These are phyloP conservation scores for Blastobotrys capitulatus DNA, from an alignment of 1,139 yeast genomes.

Conservation along the genomic window DNA sequence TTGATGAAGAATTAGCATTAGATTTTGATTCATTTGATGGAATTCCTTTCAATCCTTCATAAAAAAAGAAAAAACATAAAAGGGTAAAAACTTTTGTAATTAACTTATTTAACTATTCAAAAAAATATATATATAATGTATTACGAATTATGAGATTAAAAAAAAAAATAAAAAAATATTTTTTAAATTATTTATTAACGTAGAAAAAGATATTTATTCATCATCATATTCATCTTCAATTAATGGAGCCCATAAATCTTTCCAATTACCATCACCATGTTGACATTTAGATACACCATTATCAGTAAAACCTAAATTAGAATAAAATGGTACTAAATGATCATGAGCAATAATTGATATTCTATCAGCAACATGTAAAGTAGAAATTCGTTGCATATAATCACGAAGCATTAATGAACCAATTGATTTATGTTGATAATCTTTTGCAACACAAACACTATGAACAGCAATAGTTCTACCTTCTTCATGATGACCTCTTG, in stretches of 20 bases:
- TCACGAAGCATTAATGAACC: slow-evolving; percentile 83
- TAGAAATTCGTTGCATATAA: slow-evolving; percentile 82
- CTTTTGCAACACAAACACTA: slow-evolving; percentile 71
- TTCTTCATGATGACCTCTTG: slow-evolving; percentile 70
- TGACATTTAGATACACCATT: slow-evolving; percentile 56
- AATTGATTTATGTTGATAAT: slow-evolving; percentile 73
- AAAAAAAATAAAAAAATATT: no score
- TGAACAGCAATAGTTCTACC: slow-evolving; percentile 78
- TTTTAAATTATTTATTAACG: no score
- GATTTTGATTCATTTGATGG: slow-evolving; percentile 25
- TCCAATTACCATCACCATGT: slow-evolving; percentile 61
- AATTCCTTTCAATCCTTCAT: slow-evolving; percentile 29
- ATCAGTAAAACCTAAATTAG: slow-evolving; percentile 68
- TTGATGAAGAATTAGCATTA: slow-evolving; percentile 20
- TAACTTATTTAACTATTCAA: background rate
- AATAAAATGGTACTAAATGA: slow-evolving; percentile 67
- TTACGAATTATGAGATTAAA: no score
- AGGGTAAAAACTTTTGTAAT: background rate
- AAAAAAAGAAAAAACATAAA: slow-evolving; percentile 5
- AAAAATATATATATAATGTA: background rate
- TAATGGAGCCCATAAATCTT: slow-evolving; percentile 58
- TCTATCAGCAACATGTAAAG: slow-evolving; percentile 79
- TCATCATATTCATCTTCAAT: slow-evolving; percentile 30
- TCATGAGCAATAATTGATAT: slow-evolving; percentile 72
- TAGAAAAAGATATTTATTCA: no score